Evolutionary conservation across 495 filamentous ascomycete genomes (phyloP), one percentile per base, ranked within the genome.

Genomic region (Schizothecium vesticola): DNA sequence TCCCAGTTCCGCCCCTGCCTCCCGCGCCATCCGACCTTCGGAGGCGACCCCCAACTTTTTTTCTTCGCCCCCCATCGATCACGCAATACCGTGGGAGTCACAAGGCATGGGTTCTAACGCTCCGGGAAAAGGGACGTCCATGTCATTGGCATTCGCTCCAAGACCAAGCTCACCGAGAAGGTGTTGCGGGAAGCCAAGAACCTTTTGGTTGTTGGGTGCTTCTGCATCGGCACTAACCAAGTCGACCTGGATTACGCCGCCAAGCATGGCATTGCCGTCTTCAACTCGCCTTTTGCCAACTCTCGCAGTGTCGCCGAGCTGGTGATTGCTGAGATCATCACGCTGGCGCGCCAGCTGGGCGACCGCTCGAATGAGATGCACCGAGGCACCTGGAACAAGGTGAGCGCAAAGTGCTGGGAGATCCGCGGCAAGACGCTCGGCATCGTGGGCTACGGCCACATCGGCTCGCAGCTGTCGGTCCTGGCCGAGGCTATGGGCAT

Each of bases 161-260:
- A 99, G 82, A 99, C 96, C 22, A 96, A 93, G 80, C 86, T 99
- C 70, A 93, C 89, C 13, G 90, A 90, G 63, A 89, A 89, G 69
- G 92, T 99, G 36, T 81, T 99, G 65, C 86, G 86, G 64, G 90
- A 96, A 77, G 95, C 95, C 55, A 93, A 93, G 81, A 94, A 97
- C 75, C 87, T 99, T 31, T 90, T 97, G 67, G 95, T 97, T 59
- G 89, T 98, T 68, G 96, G 96, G 57, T 98, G 96, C 80, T 99
- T 99, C 86, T 99, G 96, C 78, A 99, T 98, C 69, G 96, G 96
- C 61, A 99, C 96, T 64, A 97, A 98, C 83, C 96, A 98, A 76
- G 96, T 99, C 63, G 92, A 99, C 75, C 87, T 97, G 55, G 86
- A 93, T 67, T 96, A 91, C 82, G 95, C 96, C 19, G 93, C 96